phyloP scores from a whole-genome alignment of 164 flowering plant species.

The Aristolochia fimbriata region DNA sequence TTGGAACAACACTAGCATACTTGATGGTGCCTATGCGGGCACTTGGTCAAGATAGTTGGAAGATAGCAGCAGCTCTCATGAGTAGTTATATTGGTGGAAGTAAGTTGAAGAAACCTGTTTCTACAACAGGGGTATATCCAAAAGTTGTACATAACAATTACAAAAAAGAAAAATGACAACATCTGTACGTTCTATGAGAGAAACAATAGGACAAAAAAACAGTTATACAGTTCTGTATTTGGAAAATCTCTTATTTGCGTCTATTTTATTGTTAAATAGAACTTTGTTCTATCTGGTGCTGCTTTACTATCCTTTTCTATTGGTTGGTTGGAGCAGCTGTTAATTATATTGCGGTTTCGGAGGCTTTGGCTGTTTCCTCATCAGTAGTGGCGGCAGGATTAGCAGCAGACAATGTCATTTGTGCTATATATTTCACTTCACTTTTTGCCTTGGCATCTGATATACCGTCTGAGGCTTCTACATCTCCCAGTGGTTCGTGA shows the following conservation, averaged over 20 bases:
- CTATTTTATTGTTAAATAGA: too few relatives aligned
- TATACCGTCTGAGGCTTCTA: constrained; percentile 55
- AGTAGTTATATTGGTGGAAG: constrained; percentile 55
- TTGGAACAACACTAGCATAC: constrained; percentile 79
- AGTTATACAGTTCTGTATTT: too few relatives aligned
- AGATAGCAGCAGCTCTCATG: constrained; percentile 87
- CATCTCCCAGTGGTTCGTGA: constrained; percentile 31
- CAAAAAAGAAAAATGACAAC: too few relatives aligned
- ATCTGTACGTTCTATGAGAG: too few relatives aligned
- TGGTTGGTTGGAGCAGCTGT: constrained; percentile 31
- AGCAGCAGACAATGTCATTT: constrained; percentile 86
- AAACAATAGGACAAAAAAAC: too few relatives aligned
- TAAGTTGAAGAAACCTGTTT: too few relatives aligned
- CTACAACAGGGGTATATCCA: too few relatives aligned
- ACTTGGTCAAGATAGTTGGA: constrained; percentile 86
- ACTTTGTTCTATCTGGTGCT: too few relatives aligned
- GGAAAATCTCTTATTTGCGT: too few relatives aligned
- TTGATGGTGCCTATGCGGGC: constrained; percentile 75
- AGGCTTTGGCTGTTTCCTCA: constrained; percentile 68
- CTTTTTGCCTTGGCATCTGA: constrained; percentile 75
- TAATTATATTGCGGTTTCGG: constrained; percentile 76
- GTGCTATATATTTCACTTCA: constrained; percentile 61
- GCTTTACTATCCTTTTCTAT: too few relatives aligned
- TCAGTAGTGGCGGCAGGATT: constrained; percentile 86
- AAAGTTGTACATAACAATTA: too few relatives aligned